A percentile compares a stretch with the other conserved stretches of the same genome.
Evolutionary conservation across 2,329 filamentous ascomycete species (phyloP).

Genomic region (Hymenoscyphus salicellus): DNA sequence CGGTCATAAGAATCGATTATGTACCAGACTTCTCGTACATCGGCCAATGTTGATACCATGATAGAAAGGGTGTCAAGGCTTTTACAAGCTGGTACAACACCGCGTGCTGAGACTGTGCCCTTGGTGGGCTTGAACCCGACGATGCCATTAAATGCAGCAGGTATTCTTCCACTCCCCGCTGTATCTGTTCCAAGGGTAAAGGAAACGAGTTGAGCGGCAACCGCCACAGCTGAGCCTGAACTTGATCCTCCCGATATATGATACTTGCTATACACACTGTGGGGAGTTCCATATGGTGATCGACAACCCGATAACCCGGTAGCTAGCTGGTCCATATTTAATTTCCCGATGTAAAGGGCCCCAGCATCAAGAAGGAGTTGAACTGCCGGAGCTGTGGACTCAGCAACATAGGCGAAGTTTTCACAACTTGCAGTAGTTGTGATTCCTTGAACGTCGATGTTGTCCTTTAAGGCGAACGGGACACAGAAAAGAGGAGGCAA

Average conservation of each 20-base stretch:
- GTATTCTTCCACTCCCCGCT: slow-evolving; percentile 50
- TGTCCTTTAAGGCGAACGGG: slow-evolving; percentile 57
- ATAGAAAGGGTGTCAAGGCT: slow-evolving; percentile 53
- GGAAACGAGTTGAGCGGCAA: slow-evolving; percentile 49
- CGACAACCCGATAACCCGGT: slow-evolving; percentile 59
- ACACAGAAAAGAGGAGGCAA: slow-evolving; percentile 54
- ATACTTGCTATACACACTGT: slow-evolving; percentile 49
- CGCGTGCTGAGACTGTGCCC: slow-evolving; percentile 46
- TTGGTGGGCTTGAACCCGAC: slow-evolving; percentile 49
- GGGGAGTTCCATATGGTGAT: slow-evolving; percentile 55
- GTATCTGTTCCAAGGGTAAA: slow-evolving; percentile 54
- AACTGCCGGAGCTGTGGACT: slow-evolving; percentile 46
- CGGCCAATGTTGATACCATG: slow-evolving; percentile 44
- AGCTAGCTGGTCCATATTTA: slow-evolving; percentile 59
- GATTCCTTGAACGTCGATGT: slow-evolving; percentile 50
- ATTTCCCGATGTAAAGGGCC: slow-evolving; percentile 56
- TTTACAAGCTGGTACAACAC: slow-evolving; percentile 50
- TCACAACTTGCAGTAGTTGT: slow-evolving; percentile 52
- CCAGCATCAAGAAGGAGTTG: slow-evolving; percentile 48
- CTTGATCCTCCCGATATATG: slow-evolving; percentile 55
- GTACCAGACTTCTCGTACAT: slow-evolving; percentile 50
- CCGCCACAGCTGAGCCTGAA: slow-evolving; percentile 51
- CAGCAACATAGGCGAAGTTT: slow-evolving; percentile 47
- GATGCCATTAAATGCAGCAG: slow-evolving; percentile 49
- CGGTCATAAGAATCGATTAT: slow-evolving; percentile 45